Evolutionary conservation across 257 asterid species (phyloP).

Genomic region (Echium plantagineum): DNA sequence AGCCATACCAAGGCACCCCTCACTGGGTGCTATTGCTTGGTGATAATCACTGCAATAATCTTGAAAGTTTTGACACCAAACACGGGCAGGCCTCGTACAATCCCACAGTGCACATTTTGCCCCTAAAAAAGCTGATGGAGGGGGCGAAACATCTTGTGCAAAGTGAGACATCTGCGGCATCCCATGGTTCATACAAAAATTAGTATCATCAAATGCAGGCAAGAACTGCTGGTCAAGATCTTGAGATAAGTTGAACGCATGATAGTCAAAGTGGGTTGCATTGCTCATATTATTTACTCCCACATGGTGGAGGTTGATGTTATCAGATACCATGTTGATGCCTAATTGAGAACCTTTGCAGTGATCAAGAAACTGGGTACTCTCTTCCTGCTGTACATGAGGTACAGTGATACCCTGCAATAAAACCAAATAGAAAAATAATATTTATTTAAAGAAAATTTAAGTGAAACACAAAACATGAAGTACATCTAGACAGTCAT

Average conservation of each 20-base stretch:
- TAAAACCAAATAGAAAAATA: neutral
- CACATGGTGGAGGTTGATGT: conserved; percentile 6
- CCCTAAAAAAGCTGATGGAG: conserved; percentile 90
- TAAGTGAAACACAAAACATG: neutral
- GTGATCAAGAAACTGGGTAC: conserved; percentile 44
- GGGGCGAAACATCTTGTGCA: conserved; percentile 58
- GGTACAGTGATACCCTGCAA: conserved; percentile 42
- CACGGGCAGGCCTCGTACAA: conserved; percentile 36
- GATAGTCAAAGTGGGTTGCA: conserved; percentile 41
- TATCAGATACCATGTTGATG: conserved; percentile 18
- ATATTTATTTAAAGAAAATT: neutral
- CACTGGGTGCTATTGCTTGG: conserved; percentile 53
- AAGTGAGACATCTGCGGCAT: conserved; percentile 42
- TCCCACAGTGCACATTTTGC: conserved; percentile 99
- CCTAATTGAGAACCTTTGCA: conserved; percentile 40
- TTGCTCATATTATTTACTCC: conserved; percentile 35
- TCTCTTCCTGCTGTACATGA: conserved; percentile 46
- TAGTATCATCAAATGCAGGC: conserved; percentile 39
- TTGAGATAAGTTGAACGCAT: conserved; percentile 45
- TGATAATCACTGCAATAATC: conserved; percentile 33
- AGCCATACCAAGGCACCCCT: conserved; percentile 66
- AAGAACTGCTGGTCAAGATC: conserved; percentile 55
- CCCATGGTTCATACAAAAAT: conserved; percentile 41
- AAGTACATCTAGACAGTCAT: neutral
- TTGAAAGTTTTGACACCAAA: conserved; percentile 31